A percentile compares a stretch with the other conserved stretches of the same genome.
These are phyloP conservation scores for Apophysomyces elegans DNA, from an alignment of 371 early-diverging fungal genomes.

Conservation along the genomic window DNA sequence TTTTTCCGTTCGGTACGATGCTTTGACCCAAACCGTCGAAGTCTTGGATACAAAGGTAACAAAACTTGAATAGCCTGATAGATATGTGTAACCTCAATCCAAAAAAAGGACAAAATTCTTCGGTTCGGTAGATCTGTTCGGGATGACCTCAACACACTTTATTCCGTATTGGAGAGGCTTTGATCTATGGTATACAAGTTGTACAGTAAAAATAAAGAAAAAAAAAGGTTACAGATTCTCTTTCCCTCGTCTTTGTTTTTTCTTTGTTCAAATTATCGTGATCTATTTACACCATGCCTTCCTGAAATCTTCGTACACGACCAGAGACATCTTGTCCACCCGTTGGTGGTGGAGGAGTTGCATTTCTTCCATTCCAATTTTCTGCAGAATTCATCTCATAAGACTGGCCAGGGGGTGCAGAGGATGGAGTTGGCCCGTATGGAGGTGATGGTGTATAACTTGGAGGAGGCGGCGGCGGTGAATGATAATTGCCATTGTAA, in stretches of 20 bases:
- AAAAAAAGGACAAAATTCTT: conserved; percentile 57
- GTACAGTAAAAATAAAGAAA: neutral
- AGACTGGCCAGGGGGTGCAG: conserved; percentile 14
- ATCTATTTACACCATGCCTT: conserved; percentile 7
- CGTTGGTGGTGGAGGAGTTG: conserved; percentile 10
- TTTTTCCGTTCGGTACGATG: conserved; percentile 91
- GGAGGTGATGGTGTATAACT: conserved; percentile 18
- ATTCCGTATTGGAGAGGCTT: conserved; percentile 60
- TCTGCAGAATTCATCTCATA: conserved; percentile 33
- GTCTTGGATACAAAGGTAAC: conserved; percentile 77
- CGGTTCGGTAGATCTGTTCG: conserved; percentile 66
- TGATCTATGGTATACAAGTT: neutral
- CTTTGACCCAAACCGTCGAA: conserved; percentile 89
- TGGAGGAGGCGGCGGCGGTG: conserved; percentile 26
- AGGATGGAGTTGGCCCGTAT: neutral
- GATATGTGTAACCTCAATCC: conserved; percentile 2
- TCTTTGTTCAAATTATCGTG: neutral
- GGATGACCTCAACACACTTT: conserved; percentile 60
- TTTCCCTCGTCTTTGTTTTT: neutral
- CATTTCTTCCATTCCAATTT: conserved; percentile 12
- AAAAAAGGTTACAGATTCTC: neutral
- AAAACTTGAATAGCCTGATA: neutral
- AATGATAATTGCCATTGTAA: conserved; percentile 52
- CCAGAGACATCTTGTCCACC: conserved; percentile 9
- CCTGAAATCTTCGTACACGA: conserved; percentile 13